These are phyloP conservation scores for Litchi chinensis DNA, from an alignment of 345 rosid species.

Conservation along the genomic window DNA sequence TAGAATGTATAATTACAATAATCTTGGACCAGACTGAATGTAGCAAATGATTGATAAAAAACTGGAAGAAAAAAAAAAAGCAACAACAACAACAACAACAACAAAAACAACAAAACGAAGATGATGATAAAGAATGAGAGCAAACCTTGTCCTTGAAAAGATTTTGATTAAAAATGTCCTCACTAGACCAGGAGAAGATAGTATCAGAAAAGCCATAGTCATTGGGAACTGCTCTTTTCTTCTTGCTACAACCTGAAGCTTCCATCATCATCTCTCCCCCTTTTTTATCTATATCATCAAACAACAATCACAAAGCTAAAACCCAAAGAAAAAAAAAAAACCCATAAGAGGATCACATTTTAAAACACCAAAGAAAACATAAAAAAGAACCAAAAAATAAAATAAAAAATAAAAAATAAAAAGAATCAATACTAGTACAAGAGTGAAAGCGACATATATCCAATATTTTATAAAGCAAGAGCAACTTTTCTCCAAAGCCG, in stretches of 20 bases:
- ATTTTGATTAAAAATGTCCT: conserved; percentile 32
- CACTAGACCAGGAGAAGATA: conserved; percentile 43
- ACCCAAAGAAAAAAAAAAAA: background rate
- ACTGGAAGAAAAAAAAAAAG: background rate
- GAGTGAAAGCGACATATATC: too few relatives aligned
- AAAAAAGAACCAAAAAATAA: too few relatives aligned
- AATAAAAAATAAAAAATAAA: too few relatives aligned
- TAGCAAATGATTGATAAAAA: background rate
- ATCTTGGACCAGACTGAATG: too few relatives aligned
- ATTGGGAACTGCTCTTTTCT: background rate
- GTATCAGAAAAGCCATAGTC: conserved; percentile 12
- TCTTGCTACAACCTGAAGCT: conserved; percentile 4
- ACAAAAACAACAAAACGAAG: too few relatives aligned
- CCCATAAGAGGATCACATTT: background rate
- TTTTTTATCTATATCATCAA: background rate
- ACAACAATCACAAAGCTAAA: background rate
- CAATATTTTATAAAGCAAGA: too few relatives aligned
- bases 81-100: too few relatives aligned
- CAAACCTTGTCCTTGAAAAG: conserved; percentile 40
- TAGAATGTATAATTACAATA: too few relatives aligned
- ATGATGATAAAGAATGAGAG: background rate
- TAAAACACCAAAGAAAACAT: background rate
- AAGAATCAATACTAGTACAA: too few relatives aligned
- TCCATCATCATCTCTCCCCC: background rate
- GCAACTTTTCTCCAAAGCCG: too few relatives aligned